A percentile compares a stretch with the other conserved stretches of the same genome.
phyloP scores from a whole-genome alignment of 73 alveolate genomes.

The Effrenium voratum region DNA sequence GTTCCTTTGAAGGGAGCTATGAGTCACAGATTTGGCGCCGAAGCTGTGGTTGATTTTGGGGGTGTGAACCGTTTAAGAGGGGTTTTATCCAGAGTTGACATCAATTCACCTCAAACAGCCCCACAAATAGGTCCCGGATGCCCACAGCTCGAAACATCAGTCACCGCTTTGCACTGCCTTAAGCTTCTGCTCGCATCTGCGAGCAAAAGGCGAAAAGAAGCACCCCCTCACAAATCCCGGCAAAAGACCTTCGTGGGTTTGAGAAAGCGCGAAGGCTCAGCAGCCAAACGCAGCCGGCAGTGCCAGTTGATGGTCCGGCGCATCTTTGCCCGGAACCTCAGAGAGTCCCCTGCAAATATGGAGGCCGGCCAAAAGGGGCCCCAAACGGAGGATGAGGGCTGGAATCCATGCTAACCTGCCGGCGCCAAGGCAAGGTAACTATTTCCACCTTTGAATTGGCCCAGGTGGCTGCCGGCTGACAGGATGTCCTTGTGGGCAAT shows the following conservation, averaged over 20 bases:
- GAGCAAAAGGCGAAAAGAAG: too few relatives aligned
- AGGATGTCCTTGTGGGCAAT: background rate
- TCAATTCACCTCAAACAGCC: background rate
- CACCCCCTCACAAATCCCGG: too few relatives aligned
- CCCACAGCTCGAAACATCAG: background rate
- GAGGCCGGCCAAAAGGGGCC: too few relatives aligned
- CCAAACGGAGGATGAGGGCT: background rate
- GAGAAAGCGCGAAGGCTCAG: too few relatives aligned
- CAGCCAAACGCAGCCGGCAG: background rate
- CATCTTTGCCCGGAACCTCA: slow-evolving; percentile 91
- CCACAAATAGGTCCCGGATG: background rate
- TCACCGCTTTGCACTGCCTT: background rate
- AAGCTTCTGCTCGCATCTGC: background rate
- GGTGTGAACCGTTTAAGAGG: too few relatives aligned
- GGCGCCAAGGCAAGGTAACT: background rate
- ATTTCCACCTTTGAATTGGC: background rate
- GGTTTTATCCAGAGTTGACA: too few relatives aligned
- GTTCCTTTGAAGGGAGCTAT: too few relatives aligned
- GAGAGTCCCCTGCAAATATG: too few relatives aligned
- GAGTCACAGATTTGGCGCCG: too few relatives aligned
- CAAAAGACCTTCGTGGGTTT: too few relatives aligned
- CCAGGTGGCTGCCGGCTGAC: background rate
- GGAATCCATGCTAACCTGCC: background rate
- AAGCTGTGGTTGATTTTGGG: too few relatives aligned
- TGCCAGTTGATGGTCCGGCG: slow-evolving; percentile 91